Conservation (phyloP, 1,284 basidiomycete species). For the Ustilago vetiveriae region DNA sequence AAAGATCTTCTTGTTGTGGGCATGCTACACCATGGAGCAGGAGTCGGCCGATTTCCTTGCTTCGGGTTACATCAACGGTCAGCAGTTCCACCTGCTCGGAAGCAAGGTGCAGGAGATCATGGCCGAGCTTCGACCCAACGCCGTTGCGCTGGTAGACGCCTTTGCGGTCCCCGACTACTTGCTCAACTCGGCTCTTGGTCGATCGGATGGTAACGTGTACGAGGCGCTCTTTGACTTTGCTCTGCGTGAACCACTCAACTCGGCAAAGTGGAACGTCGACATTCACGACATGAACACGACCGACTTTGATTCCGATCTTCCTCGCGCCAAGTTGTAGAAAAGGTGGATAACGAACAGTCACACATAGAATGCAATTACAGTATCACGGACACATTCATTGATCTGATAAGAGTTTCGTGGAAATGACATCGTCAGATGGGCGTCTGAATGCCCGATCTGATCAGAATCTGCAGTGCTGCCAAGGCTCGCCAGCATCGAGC, state of each 20-base stretch:
- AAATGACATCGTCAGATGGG: too few relatives aligned
- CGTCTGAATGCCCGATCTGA: too few relatives aligned
- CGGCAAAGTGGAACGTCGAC: constrained; percentile 66
- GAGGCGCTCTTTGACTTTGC: constrained; percentile 64
- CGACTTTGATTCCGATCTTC: constrained; percentile 51
- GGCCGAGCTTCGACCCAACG: constrained; percentile 66
- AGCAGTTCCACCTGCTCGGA: constrained; percentile 65
- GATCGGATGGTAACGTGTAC: constrained; percentile 66
- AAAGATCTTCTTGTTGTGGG: constrained; percentile 57
- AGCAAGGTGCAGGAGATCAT: constrained; percentile 66
- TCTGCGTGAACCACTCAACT: constrained; percentile 55
- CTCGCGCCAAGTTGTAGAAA: constrained; percentile 44
- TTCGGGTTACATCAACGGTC: constrained; percentile 65
- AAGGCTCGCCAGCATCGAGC: too few relatives aligned
- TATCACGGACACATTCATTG: too few relatives aligned
- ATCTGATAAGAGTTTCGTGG: not conserved
- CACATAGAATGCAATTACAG: not conserved
- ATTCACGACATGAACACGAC: constrained; percentile 56
- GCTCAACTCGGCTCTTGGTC: constrained; percentile 67
- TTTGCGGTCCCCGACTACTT: constrained; percentile 67
- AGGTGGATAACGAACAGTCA: not conserved
- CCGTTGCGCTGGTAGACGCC: constrained; percentile 61
- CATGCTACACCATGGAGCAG: constrained; percentile 56
- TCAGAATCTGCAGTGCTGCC: too few relatives aligned
- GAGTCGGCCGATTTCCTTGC: constrained; percentile 68